phyloP scores from a whole-genome alignment of 2,329 filamentous ascomycete genomes.

The Decorospora gaudefroyi region DNA sequence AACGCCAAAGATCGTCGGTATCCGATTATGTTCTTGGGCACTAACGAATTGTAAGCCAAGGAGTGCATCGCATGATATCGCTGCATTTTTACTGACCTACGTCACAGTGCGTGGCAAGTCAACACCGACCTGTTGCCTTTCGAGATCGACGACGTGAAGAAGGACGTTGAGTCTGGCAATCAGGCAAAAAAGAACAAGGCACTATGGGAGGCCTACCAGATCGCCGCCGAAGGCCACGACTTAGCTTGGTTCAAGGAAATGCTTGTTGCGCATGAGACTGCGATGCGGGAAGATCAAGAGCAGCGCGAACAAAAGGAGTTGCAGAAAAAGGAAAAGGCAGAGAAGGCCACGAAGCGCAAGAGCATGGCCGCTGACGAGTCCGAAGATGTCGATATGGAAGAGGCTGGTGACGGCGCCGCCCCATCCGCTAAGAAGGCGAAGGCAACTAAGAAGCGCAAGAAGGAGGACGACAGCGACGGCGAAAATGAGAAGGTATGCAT shows the following conservation, averaged over 20 bases:
- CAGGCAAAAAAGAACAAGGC: conserved; percentile 87
- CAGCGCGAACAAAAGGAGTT: conserved; percentile 67
- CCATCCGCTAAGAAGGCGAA: conserved; percentile 45
- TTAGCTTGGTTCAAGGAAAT: conserved; percentile 83
- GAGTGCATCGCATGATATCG: background rate
- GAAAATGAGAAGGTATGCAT: conserved; percentile 66
- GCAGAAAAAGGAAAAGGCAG: conserved; percentile 64
- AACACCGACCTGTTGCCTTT: conserved; percentile 83
- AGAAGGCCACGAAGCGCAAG: conserved; percentile 58
- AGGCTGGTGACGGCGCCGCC: conserved; percentile 49
- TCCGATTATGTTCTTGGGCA: conserved; percentile 91
- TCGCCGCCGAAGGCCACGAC: conserved; percentile 77
- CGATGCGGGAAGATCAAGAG: conserved; percentile 61
- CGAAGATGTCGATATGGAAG: conserved; percentile 49
- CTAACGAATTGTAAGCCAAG: conserved; percentile 93
- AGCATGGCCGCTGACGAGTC: conserved; percentile 38
- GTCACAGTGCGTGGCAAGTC: conserved; percentile 79
- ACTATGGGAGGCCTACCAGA: conserved; percentile 75
- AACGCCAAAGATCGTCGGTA: conserved; percentile 83
- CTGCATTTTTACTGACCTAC: conserved; percentile 10
- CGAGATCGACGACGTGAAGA: conserved; percentile 71
- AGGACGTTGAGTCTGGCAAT: conserved; percentile 69
- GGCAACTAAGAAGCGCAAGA: conserved; percentile 73
- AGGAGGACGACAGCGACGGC: conserved; percentile 65
- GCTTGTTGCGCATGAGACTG: conserved; percentile 63